phyloP scores from a whole-genome alignment of 2,329 filamentous ascomycete genomes.

The Cercospora janseana region DNA sequence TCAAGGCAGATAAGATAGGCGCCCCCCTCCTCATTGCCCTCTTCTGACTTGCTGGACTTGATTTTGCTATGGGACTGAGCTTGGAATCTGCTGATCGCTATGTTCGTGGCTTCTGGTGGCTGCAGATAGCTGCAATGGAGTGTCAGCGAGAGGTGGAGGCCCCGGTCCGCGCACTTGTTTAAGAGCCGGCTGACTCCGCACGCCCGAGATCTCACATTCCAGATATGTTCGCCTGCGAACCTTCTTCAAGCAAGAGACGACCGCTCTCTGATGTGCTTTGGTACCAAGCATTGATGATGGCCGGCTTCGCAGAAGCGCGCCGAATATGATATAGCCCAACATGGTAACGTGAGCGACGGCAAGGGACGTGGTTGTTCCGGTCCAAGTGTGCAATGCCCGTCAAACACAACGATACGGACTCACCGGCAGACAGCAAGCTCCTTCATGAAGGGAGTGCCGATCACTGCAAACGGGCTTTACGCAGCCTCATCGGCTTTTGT shows the following conservation, averaged over 20 bases:
- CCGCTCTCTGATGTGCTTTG: too few species aligned
- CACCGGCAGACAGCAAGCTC: too few species aligned
- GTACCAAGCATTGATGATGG: too few species aligned
- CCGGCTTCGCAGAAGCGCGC: too few species aligned
- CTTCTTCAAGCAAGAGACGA: background rate
- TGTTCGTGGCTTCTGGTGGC: background rate
- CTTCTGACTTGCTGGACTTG: background rate
- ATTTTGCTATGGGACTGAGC: background rate
- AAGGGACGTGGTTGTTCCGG: too few species aligned
- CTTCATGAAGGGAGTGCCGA: too few species aligned
- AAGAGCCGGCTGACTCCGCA: slow-evolving; percentile 3
- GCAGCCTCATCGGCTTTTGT: slow-evolving; percentile 58
- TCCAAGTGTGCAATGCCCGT: too few species aligned
- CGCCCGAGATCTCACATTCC: background rate
- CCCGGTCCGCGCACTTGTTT: slow-evolving; percentile 9
- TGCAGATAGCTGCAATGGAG: background rate
- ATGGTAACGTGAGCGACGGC: too few species aligned
- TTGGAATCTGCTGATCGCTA: background rate
- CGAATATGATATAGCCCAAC: too few species aligned
- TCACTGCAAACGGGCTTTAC: slow-evolving; percentile 53
- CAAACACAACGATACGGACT: too few species aligned
- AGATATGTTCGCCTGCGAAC: background rate
- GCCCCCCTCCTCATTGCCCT: background rate
- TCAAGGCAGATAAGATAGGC: background rate
- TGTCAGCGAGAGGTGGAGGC: slow-evolving; percentile 1